Evolutionary conservation across 805 yeast species (phyloP).

Genomic region (Wickerhamiella sergipiensis): DNA sequence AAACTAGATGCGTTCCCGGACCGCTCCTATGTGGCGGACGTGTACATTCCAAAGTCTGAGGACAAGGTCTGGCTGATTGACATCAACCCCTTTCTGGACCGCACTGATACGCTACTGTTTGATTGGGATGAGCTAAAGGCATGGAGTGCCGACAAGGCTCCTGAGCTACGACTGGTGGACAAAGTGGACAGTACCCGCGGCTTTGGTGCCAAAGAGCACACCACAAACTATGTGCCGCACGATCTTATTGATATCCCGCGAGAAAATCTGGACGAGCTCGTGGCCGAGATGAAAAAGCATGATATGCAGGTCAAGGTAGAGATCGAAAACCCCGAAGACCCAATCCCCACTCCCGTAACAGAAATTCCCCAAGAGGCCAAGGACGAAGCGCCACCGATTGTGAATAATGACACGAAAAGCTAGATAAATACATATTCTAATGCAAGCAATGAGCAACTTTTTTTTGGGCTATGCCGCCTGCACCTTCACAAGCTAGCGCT

Average conservation of each 20-base stretch:
- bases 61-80: conserved; percentile 59
- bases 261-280: conserved; percentile 12
- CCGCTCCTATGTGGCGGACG: conserved; percentile 54
- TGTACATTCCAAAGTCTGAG: conserved; percentile 69
- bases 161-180: conserved; percentile 47
- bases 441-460: neutral
- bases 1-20: conserved; percentile 36
- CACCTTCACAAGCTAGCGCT: neutral
- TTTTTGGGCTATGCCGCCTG: neutral
- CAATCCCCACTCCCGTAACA: neutral
- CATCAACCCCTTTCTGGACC: conserved; percentile 70
- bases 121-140: conserved; percentile 65
- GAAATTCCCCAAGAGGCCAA: neutral
- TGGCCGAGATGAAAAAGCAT: conserved; percentile 7
- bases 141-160: conserved; percentile 22
- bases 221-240: conserved; percentile 82
- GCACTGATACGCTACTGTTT: conserved; percentile 64
- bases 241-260: conserved; percentile 56
- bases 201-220: conserved; percentile 68
- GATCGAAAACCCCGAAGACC: neutral
- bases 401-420: neutral
- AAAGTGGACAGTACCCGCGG: conserved; percentile 52
- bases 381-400: neutral
- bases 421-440: neutral
- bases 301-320: neutral